Evolutionary conservation across 2,329 filamentous ascomycete genomes (phyloP), one percentile per base, ranked within the genome.

Genomic region (Alternaria angustiovoidea): DNA sequence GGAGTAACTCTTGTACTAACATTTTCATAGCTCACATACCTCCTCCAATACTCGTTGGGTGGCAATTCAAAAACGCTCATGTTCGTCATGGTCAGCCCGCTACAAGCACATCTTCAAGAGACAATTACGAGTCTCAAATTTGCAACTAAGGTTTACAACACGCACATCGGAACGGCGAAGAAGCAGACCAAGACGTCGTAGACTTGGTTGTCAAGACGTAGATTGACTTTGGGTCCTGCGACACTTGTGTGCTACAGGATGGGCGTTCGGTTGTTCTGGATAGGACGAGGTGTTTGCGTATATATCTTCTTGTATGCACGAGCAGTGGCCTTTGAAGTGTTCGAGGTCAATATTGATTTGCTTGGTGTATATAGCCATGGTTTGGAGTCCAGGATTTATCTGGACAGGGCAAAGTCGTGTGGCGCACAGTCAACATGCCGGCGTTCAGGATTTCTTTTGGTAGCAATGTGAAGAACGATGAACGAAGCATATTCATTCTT

Each of bases 61-160:
- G 95, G 95, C 16, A 97, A 97, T 78, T 95, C 91, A 69, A 96
- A 97, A 81, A 99, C 95, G 0, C 89, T 99, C 71, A 99, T 99
- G 95, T 97, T 99, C 78, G 93, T 98, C 77, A 98, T 98, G 94
- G 91, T 97, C 57, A 95, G 91, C 69, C 95, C 95, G 34, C 83
- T 98, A 60, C 92, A 96, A 81, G 91, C 89, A 6, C 95, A 98
- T 81, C 83, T 97, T 66, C 91, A 90, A 73, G 95, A 99, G 84
- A 97, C 94, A 3, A 83, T 97, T 76, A 97, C 94, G 44, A 97
- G 93, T 84, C 84, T 99, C 79, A 91, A 95, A 73, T 99, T 99
- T 79, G 95, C 95, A 16, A 96, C 92, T 34, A 98, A 97, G 86
- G 93, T 94, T 64, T 89, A 93, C 81, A 96, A 96, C 76, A 96